Conservation (phyloP, 805 yeast species). For the Jamesozyma hellenica region DNA sequence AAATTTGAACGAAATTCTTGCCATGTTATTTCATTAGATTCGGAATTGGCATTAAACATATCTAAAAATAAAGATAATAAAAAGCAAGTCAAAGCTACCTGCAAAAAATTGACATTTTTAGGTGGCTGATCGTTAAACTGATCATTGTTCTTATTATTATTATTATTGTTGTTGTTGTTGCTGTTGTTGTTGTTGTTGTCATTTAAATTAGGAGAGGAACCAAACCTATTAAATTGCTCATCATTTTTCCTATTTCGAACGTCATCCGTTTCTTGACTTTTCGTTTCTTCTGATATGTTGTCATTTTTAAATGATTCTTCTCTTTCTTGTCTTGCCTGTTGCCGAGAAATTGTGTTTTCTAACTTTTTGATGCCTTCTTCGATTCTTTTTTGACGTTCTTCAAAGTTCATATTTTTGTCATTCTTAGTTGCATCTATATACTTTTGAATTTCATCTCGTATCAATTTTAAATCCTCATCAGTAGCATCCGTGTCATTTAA, state of each 20-base stretch:
- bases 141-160: slow-evolving; percentile 7
- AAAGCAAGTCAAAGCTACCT: slow-evolving; percentile 27
- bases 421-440: slow-evolving; percentile 17
- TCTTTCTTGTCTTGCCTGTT: slow-evolving; percentile 9
- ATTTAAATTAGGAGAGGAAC: not conserved
- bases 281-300: not conserved
- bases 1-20: slow-evolving; percentile 78
- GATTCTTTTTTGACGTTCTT: slow-evolving; percentile 17
- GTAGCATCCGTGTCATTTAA: not conserved
- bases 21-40: slow-evolving; percentile 63
- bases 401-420: slow-evolving; percentile 11
- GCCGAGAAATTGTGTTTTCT: slow-evolving; percentile 19
- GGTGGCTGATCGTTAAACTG: slow-evolving; percentile 22
- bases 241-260: no score
- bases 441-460: not conserved
- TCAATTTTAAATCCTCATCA: not conserved
- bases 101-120: slow-evolving; percentile 29
- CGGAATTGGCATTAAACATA: slow-evolving; percentile 24
- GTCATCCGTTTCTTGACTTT: not conserved
- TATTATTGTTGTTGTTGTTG: not conserved
- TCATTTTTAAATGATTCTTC: not conserved
- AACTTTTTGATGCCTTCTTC: slow-evolving; percentile 19
- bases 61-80: slow-evolving; percentile 26
- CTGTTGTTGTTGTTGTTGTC: slow-evolving; percentile 1
- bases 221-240: not conserved